Evolutionary conservation across 345 rosid species (phyloP), one percentile per base, ranked within the genome.

Genomic region (Eucalyptus regnans): DNA sequence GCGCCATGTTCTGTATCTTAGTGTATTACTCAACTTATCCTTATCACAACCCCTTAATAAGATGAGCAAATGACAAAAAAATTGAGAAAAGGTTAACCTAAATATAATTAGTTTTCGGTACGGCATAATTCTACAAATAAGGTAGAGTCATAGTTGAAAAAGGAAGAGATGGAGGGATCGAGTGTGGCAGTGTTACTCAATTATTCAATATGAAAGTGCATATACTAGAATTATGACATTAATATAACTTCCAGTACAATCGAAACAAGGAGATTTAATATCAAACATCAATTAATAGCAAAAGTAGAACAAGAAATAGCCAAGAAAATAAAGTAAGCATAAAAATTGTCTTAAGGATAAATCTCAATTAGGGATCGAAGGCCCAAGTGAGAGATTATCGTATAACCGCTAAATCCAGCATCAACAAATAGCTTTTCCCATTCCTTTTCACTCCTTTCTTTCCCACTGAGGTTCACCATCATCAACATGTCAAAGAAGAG

Each of bases 391-490:
- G 86, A 90, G 12, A 29, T 50, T 31, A 93, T 93, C 64, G 88
- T 92, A 33, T 92, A 92, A 64, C 66, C 8, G 37, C 85, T 85
- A 15, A 89, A 93, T 9, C 93, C 94, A 50, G 93, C 94, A 52
- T 48, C 86, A 29, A 50, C 31, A 79, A 93, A 91, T 27, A 93
- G 91, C 33, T 90, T 90, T 29, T 89, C 90, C 93, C 91, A 92
- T 41, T 93, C 91, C 33, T 91, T 41, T 23, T 92, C 91, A 5
- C 23, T 88, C 37, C 94, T 92, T 68, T 92, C 92, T 18, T 27
- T 80, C 10, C 94, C 94, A 14, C 25, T 46, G 9, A 86, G 4
- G 15, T 5, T 1, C 2, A 79, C 66, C 93, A 91, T 81, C 91
- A 90, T 89, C 27, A 11, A 3, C 86, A 93, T 27, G 60, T 93